Base-by-base conservation (phyloP, 371 early-diverging fungal genomes). In the Mucor lusitanicus region DNA sequence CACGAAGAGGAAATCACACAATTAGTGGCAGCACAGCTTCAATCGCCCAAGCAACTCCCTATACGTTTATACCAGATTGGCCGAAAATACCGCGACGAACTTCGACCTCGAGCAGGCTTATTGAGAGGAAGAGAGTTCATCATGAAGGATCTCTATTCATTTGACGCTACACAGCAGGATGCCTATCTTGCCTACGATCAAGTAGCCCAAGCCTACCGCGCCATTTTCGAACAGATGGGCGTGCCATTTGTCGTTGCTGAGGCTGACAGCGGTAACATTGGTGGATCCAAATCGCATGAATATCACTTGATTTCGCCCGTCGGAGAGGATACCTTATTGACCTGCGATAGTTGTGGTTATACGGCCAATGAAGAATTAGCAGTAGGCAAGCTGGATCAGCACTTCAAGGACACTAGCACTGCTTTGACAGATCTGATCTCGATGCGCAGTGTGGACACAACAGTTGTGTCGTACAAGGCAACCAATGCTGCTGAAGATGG, bases 121-220 rank as follows among this genome's bases (percentile, higher is more conserved):
- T 78, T 97, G 59, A 83, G 97, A 15, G 95, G 90, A 6, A 85
- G 94, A 42, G 96, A 97, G 73, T 96, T 97, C 68, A 70, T 95
- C n/a, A 97, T 97, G 97, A 97, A 95, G 73, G 97, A 97, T 77
- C 68, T 97, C 59, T 96, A 97, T 77, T 88, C 94, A 6, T 97
- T 97, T 77, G 96, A 97, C 74, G 83, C 77, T 1, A 81, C 84
- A 0, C 80, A 82, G 50, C 81, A 89, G 25, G 84, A 80, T n/a
- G 94, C 96, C 0, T 78, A 85, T 50, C 71, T 67, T 25, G 87
- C 95, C 0, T 97, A 96, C 68, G 82, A 90, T 17, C 80, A 87
- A 17, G 88, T 96, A 13, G 80, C 83, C 30, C 65, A 60, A 7
- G 94, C 95, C 9, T 97, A 97, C 71, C 79, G 84, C 28, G 76